Evolutionary conservation across 352 stramenopile genomes (phyloP), one percentile per base, ranked within the genome.

Genomic region (Achlya hypogyna): DNA sequence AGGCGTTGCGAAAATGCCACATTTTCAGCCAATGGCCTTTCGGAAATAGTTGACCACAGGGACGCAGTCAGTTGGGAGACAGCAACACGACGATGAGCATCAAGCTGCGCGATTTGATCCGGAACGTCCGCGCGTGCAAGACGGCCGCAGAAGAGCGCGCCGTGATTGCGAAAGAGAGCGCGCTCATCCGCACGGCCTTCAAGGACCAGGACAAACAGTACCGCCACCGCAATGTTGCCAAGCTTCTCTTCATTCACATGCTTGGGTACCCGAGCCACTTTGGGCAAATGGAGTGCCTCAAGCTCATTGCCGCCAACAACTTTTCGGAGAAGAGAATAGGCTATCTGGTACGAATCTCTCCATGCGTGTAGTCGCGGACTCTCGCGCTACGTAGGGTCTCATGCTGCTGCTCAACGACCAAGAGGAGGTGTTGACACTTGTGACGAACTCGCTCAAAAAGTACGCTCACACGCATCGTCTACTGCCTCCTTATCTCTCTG

Each of bases 241-340:
- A 99, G 75, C 79, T 99, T 63, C 81, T 99, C 4, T 99, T 99
- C 76, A 99, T 99, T 79, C 97, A 99, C 84, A 99, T 99, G 96
- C 82, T 99, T 25, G 97, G 97, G n/a, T 99, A 99, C 76, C 96
- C 97, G 53, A 99, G 94, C 59, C 97, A 99, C 78, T 99, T 99
- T 79, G 98, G 97, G 34, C 97, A 99, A 77, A 98, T 99, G 83
- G 97, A 99, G 81, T 99, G 96, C 76, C 89, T 99, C 66, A 99
- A 99, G 81, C 84, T 99, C 35, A 99, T 99, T 70, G 97, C 98
- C 14, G 98, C 92, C 47, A 96, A 94, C 29, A 93, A 98, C 74
- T 99, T 99, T 74, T 88, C 90, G n/a, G 97, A 99, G 76, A 99
- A 99, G 76, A 87, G 97, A 68, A 99, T 99, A 81, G 97, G 96